Base-by-base conservation (phyloP, 1,284 basidiomycete genomes). In the Apiotrichum sp. region DNA sequence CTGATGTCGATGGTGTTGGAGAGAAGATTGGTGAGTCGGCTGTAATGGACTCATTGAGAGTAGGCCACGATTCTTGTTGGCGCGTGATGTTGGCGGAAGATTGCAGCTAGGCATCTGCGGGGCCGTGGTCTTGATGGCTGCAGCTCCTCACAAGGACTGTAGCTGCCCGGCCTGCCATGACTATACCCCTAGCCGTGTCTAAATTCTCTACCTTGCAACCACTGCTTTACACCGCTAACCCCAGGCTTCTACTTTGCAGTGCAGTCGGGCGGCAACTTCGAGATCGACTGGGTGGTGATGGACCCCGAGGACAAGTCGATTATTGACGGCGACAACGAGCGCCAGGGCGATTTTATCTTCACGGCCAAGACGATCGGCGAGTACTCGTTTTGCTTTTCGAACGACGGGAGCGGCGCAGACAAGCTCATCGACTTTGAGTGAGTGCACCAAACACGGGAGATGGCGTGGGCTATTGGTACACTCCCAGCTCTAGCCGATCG, bases 311-410 rank as follows among this genome's bases (percentile, higher is more conserved):
- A 90, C 72, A 89, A 86, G 70, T 79, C 93, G 47, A 76, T 98
- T 40, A 83, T 98, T 45, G 86, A 92, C 53, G 96, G 92, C 53
- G 76, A 82, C 64, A 84, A 86, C 44, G 93, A 98, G 70, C 85
- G 90, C 38, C 93, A 98, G 70, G 92, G 95, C 43, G 96, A 99
- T 82, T 97, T 87, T 70, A 90, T 99, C 61, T 85, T 98, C 64
- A 98, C 96, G 4, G 95, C 90, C 11, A 93, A 97, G 77, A 83
- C 41, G 41, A 40, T 87, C 55, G 95, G 95, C 67, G 96, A 99
- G 81, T 98, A 98, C 77, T 80, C 91, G 3, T 98, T 99, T 79
- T 99, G 96, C 79, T 97, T 99, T 73, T 88, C 93, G 72, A 99
- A 98, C 77, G 90, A 95, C 84, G 89, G 86, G 8, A 89, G 88